Evolutionary conservation across 305 asterid species (phyloP).

Genomic region (Solanum aculeatissimum): DNA sequence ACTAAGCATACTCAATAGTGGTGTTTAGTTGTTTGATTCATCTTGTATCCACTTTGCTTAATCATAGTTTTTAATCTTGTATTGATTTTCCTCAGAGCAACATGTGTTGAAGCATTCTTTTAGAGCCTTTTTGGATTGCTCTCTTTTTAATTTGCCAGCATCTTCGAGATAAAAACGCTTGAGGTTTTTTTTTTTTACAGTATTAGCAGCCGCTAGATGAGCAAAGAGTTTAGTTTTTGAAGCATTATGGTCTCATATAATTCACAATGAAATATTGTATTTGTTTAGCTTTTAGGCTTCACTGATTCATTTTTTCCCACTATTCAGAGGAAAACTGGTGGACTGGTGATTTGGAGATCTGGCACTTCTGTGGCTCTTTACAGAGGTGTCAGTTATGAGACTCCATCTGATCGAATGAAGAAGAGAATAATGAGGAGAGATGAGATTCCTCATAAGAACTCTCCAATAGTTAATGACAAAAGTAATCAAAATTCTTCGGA

Average conservation of each 20-base stretch:
- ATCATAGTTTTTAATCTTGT: background rate
- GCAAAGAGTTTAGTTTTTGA: background rate
- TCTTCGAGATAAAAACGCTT: background rate
- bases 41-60: background rate
- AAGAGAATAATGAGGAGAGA: constrained; percentile 23
- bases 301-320: constrained; percentile 6
- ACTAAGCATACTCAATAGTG: background rate
- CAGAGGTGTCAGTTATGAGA: constrained; percentile 68
- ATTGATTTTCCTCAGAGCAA: background rate
- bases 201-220: background rate
- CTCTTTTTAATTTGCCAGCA: background rate
- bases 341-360: constrained; percentile 94
- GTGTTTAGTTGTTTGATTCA: background rate
- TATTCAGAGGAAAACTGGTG: constrained; percentile 91
- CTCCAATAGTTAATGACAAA: constrained; percentile 11
- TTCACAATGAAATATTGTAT: background rate
- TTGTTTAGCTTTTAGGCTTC: background rate
- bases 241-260: background rate
- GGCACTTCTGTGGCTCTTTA: constrained; percentile 82
- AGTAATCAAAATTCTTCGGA: constrained; percentile 16
- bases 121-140: background rate
- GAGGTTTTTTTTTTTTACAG: background rate
- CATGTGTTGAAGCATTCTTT: background rate
- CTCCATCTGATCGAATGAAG: constrained; percentile 25
- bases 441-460: constrained; percentile 22